A percentile compares a stretch with the other conserved stretches of the same genome.
Conservation (phyloP, 1,284 basidiomycete genomes). For the Xerocomus minutiporus region DNA sequence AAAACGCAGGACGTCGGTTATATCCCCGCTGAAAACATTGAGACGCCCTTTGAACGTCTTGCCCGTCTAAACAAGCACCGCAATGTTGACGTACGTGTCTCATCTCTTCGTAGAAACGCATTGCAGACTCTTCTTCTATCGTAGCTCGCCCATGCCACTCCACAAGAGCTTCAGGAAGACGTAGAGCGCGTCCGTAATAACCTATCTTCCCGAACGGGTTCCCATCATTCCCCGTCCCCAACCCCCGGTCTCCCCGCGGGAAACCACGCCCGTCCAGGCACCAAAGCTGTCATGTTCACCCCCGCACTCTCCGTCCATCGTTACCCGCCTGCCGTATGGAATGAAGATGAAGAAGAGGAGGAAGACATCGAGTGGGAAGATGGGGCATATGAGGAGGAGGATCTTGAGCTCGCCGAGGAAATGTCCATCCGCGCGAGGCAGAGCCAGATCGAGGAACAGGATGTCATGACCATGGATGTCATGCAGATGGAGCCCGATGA, state of each 20-base stretch:
- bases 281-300: conserved; percentile 55
- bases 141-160: conserved; percentile 71
- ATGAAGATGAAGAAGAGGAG: conserved; percentile 74
- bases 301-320: conserved; percentile 57
- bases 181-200: conserved; percentile 50
- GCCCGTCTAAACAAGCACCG: conserved; percentile 96
- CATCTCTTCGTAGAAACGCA: neutral
- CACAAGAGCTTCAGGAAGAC: conserved; percentile 58
- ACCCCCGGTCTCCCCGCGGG: conserved; percentile 32
- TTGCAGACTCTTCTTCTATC: neutral
- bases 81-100: conserved; percentile 83
- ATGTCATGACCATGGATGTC: conserved; percentile 19
- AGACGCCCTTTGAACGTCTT: conserved; percentile 95
- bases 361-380: conserved; percentile 72
- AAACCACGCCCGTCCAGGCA: conserved; percentile 20
- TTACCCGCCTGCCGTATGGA: conserved; percentile 78
- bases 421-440: conserved; percentile 31
- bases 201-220: conserved; percentile 45
- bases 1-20: conserved; percentile 99
- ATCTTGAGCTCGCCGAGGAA: conserved; percentile 56
- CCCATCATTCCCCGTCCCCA: conserved; percentile 46
- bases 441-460: conserved; percentile 34
- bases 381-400: conserved; percentile 68
- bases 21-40: conserved; percentile 98
- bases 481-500: conserved; percentile 61